These are phyloP conservation scores for Thalia dealbata DNA, from an alignment of 176 grass and related monocot genomes.

Conservation along the genomic window DNA sequence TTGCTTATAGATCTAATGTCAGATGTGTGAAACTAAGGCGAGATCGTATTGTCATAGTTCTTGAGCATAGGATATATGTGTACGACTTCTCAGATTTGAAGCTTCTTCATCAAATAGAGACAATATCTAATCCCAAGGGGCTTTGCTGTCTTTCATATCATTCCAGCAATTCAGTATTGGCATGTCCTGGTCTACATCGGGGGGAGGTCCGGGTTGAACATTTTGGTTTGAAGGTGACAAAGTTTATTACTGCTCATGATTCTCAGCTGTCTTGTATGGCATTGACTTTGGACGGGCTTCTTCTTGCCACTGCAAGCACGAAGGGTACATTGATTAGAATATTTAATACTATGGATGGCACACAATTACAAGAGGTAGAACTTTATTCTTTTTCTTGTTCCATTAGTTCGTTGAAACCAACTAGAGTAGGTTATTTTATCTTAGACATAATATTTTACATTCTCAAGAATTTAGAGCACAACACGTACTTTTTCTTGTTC, in stretches of 20 bases:
- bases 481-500: background rate
- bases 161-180: constrained; percentile 75
- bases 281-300: constrained; percentile 76
- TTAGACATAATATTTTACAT: background rate
- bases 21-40: constrained; percentile 51
- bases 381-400: background rate
- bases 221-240: constrained; percentile 85
- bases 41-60: constrained; percentile 75
- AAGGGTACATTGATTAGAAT: constrained; percentile 95
- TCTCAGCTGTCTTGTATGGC: constrained; percentile 83
- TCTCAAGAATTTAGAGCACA: background rate
- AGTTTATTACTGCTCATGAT: constrained; percentile 72
- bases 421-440: background rate
- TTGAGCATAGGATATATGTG: constrained; percentile 82
- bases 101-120: constrained; percentile 93
- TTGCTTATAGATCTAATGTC: constrained; percentile 67
- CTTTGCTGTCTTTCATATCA: constrained; percentile 87
- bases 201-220: constrained; percentile 78
- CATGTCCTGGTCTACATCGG: constrained; percentile 58
- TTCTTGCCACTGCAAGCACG: constrained; percentile 75
- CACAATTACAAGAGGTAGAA: constrained; percentile 77
- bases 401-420: background rate
- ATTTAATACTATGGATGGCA: constrained; percentile 93
- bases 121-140: constrained; percentile 53
- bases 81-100: constrained; percentile 73